Base-by-base conservation (phyloP, 352 stramenopile species). In the Phytopythium oedochilum region DNA sequence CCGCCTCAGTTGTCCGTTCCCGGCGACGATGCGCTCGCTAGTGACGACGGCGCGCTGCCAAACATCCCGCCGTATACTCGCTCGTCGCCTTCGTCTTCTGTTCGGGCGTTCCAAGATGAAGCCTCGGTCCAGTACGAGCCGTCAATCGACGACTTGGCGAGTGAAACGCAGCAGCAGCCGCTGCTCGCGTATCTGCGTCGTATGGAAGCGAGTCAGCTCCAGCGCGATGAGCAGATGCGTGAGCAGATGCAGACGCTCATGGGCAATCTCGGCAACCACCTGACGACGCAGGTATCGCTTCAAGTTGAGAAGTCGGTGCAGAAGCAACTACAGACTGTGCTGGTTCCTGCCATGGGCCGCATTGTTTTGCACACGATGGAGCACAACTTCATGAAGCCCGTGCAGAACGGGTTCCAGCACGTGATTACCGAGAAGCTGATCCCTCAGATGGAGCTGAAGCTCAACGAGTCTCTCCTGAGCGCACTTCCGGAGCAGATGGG, bases 351-450 rank as follows among this genome's bases (percentile, higher is more conserved):
- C 7, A 94, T 94, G 78, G 84, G 81, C 4, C 84, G 84, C 38
- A 94, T 94, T 29, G 84, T 94, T 11, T 53, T 94, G 42, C 84
- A 94, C 53, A 94, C 84, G 10, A 94, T 94, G 84, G 84, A 94
- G 57, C 89, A 91, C 66, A 94, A 91, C 54, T 91, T 92, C 38
- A 88, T 92, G 78, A 91, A 94, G 60, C 84, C 84, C 5, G 78
- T 92, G 38, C 78, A 89, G 51, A 88, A 72, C 38, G 78, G 78
- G 11, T 89, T 93, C 50, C 78, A 93, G 61, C 78, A 85, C 43
- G 72, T 86, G 23, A 89, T 92, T 53, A 61, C 66, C 12, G 82
- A 92, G 47, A 81, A 82, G 40, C 57, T 92, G 28, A 77, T 92
- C 38, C 78, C 82, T 5, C 50, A 84, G 36, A 89, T 92, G 73